A percentile compares a stretch with the other conserved stretches of the same genome.
phyloP scores from a whole-genome alignment of 164 flowering plant species.

The Aristolochia fimbriata region DNA sequence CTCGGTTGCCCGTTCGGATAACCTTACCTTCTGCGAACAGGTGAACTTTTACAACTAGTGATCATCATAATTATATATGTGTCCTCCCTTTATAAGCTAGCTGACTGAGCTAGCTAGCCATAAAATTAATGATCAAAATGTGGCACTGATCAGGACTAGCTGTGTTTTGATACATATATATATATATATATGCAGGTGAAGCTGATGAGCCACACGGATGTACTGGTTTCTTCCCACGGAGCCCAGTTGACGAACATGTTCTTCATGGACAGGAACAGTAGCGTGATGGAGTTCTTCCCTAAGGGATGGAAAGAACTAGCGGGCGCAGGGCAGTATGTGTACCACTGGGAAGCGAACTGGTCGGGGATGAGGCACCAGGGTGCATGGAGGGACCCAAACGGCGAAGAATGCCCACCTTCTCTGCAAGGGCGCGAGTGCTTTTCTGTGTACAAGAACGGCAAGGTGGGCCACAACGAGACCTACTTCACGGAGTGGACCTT shows the following conservation, averaged over 20 bases:
- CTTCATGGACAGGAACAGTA: slow-evolving; percentile 24
- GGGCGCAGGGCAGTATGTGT: slow-evolving; percentile 64
- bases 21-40: slow-evolving; percentile 73
- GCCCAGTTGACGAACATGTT: slow-evolving; percentile 74
- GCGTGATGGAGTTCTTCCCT: slow-evolving; percentile 69
- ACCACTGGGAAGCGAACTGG: slow-evolving; percentile 23
- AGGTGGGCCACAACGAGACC: slow-evolving; percentile 48
- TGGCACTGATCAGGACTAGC: no score
- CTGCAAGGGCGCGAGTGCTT: slow-evolving; percentile 47
- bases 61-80: no score
- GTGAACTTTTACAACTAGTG: slow-evolving; percentile 10
- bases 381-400: slow-evolving; percentile 60
- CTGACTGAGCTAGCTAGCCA: no score
- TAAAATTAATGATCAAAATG: no score
- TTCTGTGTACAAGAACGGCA: slow-evolving; percentile 37
- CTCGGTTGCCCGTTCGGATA: slow-evolving; percentile 44
- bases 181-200: slow-evolving; percentile 2
- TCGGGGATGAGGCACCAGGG: slow-evolving; percentile 60
- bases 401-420: slow-evolving; percentile 36
- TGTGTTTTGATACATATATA: no score
- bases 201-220: slow-evolving; percentile 13
- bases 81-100: neutral
- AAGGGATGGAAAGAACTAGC: slow-evolving; percentile 73
- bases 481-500: slow-evolving; percentile 47
- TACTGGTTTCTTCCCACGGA: slow-evolving; percentile 63